Conservation (phyloP, 306 rosid genomes). For the Styphnolobium japonicum region DNA sequence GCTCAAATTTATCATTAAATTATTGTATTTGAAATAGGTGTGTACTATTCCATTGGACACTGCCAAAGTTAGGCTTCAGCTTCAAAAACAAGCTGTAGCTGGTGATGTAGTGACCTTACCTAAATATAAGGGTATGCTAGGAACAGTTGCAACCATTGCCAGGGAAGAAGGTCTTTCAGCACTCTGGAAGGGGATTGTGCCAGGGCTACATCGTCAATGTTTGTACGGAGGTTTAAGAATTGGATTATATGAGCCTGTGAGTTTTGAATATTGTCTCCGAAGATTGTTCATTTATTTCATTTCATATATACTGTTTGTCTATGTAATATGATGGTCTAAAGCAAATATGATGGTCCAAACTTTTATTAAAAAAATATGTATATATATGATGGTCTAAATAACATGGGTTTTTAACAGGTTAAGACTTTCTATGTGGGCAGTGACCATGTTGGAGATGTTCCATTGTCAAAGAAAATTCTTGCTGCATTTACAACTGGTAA, state of each 20-base stretch:
- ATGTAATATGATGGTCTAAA: conserved; percentile 20
- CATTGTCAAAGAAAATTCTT: conserved; percentile 81
- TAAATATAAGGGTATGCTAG: conserved; percentile 88
- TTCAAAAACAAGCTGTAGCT: conserved; percentile 70
- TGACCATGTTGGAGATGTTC: conserved; percentile 89
- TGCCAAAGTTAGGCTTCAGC: conserved; percentile 97
- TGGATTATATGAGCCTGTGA: conserved; percentile 91
- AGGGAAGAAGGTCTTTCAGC: conserved; percentile 89
- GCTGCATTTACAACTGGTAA: conserved; percentile 93
- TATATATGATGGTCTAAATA: conserved; percentile 24
- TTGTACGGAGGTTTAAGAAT: conserved; percentile 87
- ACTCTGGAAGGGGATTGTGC: conserved; percentile 94
- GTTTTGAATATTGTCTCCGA: conserved; percentile 24
- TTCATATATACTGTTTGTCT: not conserved
- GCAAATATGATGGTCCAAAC: too few relatives aligned
- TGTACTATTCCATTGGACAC: conserved; percentile 96
- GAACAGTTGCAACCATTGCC: conserved; percentile 92
- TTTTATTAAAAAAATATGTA: too few relatives aligned
- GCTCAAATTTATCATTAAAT: conserved; percentile 6
- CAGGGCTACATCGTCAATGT: conserved; percentile 94
- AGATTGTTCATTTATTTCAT: conserved; percentile 10
- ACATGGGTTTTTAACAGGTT: conserved; percentile 54
- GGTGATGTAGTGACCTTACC: conserved; percentile 67
- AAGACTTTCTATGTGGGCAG: conserved; percentile 73
- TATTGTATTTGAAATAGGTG: conserved; percentile 46